Evolutionary conservation across 129 eudicot species (phyloP).

Genomic region (Saposhnikovia divaricata): DNA sequence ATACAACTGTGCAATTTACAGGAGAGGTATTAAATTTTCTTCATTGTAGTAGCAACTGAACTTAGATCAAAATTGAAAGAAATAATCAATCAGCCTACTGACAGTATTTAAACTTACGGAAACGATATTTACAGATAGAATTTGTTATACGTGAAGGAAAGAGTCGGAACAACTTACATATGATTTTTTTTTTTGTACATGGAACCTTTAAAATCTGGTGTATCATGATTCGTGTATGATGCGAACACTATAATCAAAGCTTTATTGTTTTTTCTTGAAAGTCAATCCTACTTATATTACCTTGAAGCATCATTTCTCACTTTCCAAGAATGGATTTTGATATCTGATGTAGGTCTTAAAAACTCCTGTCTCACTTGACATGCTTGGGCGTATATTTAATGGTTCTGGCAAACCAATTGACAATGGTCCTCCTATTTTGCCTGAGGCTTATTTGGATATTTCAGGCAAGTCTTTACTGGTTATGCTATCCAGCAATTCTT

Average conservation of each 20-base stretch:
- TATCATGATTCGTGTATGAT: not conserved
- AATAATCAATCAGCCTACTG: not conserved
- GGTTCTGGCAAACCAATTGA: constrained; percentile 99
- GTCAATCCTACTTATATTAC: not conserved
- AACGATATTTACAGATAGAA: not conserved
- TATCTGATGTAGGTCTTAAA: constrained; percentile 55
- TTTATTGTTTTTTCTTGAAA: not conserved
- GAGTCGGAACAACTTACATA: not conserved
- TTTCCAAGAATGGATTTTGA: not conserved
- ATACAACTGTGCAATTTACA: constrained; percentile 91
- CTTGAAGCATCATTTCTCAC: not conserved
- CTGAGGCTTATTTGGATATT: constrained; percentile 86
- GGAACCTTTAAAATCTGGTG: not conserved
- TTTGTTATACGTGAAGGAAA: not conserved
- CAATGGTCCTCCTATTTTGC: constrained; percentile 96
- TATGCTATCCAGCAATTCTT: not conserved
- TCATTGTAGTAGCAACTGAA: not conserved
- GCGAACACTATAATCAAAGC: not conserved
- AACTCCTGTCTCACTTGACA: constrained; percentile 94
- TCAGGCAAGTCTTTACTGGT: constrained; percentile 47
- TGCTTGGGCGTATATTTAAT: constrained; percentile 98
- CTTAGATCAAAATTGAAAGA: not conserved
- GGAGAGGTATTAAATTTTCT: constrained; percentile 61
- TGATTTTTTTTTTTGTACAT: not conserved
- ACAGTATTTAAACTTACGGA: not conserved